Evolutionary conservation across 2,329 filamentous ascomycete species (phyloP).

Genomic region (Rachicladosporium sp.): DNA sequence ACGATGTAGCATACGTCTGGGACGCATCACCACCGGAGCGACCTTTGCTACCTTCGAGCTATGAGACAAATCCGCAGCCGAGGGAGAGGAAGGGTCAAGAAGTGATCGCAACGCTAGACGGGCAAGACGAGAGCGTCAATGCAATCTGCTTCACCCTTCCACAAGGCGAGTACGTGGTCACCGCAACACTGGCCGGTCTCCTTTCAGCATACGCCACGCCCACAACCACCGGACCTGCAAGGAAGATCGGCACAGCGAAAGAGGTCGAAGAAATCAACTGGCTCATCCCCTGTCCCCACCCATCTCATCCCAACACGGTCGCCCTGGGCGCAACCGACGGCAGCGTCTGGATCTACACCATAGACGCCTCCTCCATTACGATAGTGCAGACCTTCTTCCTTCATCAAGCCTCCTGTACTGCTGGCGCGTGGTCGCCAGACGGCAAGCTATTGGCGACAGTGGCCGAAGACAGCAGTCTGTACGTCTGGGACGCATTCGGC

Average conservation of each 20-base stretch:
- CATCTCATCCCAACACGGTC: slow-evolving; percentile 62
- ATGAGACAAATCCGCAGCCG: slow-evolving; percentile 53
- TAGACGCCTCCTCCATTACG: slow-evolving; percentile 61
- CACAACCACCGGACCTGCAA: slow-evolving; percentile 14
- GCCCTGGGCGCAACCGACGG: slow-evolving; percentile 84
- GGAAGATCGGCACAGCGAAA: slow-evolving; percentile 62
- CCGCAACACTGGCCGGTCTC: slow-evolving; percentile 75
- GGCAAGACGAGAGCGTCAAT: slow-evolving; percentile 85
- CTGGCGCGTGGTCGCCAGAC: slow-evolving; percentile 81
- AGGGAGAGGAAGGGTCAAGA: slow-evolving; percentile 47
- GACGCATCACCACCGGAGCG: slow-evolving; percentile 51
- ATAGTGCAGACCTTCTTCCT: slow-evolving; percentile 89
- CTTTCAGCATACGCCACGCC: slow-evolving; percentile 44
- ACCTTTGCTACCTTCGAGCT: slow-evolving; percentile 65
- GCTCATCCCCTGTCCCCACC: slow-evolving; percentile 62
- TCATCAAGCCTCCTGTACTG: slow-evolving; percentile 75
- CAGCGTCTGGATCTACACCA: slow-evolving; percentile 89
- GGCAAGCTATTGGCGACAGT: slow-evolving; percentile 79
- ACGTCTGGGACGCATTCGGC: slow-evolving; percentile 87
- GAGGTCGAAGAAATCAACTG: slow-evolving; percentile 96
- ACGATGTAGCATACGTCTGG: slow-evolving; percentile 78
- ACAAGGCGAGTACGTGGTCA: slow-evolving; percentile 71
- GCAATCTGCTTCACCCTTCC: slow-evolving; percentile 74
- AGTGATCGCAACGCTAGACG: slow-evolving; percentile 64
- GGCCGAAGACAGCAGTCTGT: slow-evolving; percentile 74